A percentile compares a stretch with the other conserved stretches of the same genome.
These are phyloP conservation scores for Rickenella mellea DNA, from an alignment of 768 basidiomycete genomes.

Conservation along the genomic window DNA sequence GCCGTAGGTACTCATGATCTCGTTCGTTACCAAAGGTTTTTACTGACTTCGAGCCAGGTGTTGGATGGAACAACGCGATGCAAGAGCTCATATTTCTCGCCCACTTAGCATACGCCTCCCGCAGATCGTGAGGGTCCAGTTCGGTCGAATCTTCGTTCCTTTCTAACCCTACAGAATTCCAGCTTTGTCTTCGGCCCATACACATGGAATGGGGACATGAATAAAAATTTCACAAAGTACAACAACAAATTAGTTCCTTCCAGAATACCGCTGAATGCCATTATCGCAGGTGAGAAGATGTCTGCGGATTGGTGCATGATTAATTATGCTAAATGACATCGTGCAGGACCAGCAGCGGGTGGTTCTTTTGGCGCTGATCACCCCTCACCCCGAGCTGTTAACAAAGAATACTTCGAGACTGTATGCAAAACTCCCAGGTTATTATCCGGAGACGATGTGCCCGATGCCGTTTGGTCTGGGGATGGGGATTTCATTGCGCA, in stretches of 20 bases:
- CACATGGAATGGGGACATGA: conserved; percentile 16
- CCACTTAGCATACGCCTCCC: conserved; percentile 35
- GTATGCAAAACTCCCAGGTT: conserved; percentile 35
- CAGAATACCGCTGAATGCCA: conserved; percentile 42
- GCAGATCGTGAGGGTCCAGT: conserved; percentile 35
- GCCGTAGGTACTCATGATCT: conserved; percentile 22
- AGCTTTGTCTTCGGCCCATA: conserved; percentile 25
- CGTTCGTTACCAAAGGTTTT: no score
- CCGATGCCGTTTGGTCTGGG: conserved; percentile 21
- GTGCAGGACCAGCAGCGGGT: conserved; percentile 31
- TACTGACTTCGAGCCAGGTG: conserved; percentile 17
- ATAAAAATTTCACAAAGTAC: conserved; percentile 33
- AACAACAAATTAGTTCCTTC: conserved; percentile 44
- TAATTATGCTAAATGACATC: conserved; percentile 2
- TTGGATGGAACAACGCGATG: conserved; percentile 56
- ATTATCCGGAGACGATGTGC: conserved; percentile 22
- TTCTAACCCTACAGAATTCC: conserved; percentile 19
- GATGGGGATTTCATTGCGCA: conserved; percentile 29
- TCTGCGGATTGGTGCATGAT: background rate
- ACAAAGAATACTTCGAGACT: conserved; percentile 31
- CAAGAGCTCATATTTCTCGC: conserved; percentile 48
- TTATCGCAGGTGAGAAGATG: conserved; percentile 42
- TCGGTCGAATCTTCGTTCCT: background rate
- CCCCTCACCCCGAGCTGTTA: conserved; percentile 33
- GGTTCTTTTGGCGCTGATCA: conserved; percentile 25